Conservation (phyloP, 345 rosid species). For the Firmiana major region DNA sequence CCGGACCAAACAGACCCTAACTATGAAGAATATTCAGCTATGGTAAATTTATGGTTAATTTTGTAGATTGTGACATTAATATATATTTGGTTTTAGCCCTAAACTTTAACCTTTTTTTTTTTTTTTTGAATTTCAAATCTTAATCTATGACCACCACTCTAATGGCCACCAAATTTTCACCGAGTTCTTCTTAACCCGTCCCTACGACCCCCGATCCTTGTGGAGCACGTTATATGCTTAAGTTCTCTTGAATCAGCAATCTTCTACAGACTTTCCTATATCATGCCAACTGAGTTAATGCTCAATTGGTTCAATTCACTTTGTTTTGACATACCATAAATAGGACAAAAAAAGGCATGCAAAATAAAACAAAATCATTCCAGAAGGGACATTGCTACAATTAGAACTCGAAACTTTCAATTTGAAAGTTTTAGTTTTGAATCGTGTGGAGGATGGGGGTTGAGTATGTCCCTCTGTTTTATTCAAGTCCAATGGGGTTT, state of each 20-base stretch:
- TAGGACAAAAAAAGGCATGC: neutral
- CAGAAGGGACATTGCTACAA: neutral
- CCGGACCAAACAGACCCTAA: too few species aligned
- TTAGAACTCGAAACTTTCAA: neutral
- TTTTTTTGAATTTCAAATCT: neutral
- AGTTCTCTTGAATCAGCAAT: too few species aligned
- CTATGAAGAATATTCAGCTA: neutral
- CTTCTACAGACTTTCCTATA: too few species aligned
- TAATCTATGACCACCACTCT: too few species aligned
- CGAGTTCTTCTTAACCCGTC: too few species aligned
- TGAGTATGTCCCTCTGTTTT: neutral
- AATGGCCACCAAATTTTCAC: too few species aligned
- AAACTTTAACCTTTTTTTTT: neutral
- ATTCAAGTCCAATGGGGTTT: neutral
- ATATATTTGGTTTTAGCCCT: neutral
- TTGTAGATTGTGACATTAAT: neutral
- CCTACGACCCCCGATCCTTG: too few species aligned
- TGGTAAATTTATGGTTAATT: neutral
- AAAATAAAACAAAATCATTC: neutral
- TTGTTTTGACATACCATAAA: neutral
- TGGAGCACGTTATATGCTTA: too few species aligned
- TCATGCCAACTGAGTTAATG: too few species aligned
- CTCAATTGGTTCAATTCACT: too few species aligned
- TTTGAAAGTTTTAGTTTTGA: neutral
- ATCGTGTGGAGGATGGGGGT: neutral